Conservation (phyloP, 306 rosid genomes). For the Glycyrrhiza uralensis region DNA sequence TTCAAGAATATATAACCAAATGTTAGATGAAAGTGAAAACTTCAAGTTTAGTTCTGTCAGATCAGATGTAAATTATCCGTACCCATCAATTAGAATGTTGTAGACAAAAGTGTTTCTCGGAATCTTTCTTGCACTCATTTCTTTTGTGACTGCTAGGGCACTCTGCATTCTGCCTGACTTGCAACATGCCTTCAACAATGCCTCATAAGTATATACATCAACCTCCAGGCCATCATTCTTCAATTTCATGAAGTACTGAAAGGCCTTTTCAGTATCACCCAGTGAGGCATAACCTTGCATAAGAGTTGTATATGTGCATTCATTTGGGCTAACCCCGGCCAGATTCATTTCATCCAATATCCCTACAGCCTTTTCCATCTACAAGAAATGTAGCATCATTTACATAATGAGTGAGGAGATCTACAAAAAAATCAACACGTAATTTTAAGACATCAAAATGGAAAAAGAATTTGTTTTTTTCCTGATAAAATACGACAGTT, state of each 20-base stretch:
- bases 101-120: slow-evolving; percentile 88
- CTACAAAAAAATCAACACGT: not conserved
- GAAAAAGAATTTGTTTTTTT: not conserved
- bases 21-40: not conserved
- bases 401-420: not conserved
- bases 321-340: slow-evolving; percentile 76
- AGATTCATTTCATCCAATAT: slow-evolving; percentile 84
- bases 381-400: slow-evolving; percentile 34
- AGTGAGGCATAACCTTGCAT: slow-evolving; percentile 95
- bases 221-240: slow-evolving; percentile 78
- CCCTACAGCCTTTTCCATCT: slow-evolving; percentile 82
- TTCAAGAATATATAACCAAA: not conserved
- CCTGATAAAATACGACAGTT: slow-evolving; percentile 1
- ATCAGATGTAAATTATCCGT: slow-evolving; percentile 29
- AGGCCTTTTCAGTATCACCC: slow-evolving; percentile 94
- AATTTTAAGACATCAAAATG: not conserved
- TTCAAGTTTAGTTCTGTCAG: not conserved
- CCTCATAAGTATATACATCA: slow-evolving; percentile 86
- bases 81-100: slow-evolving; percentile 96
- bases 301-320: slow-evolving; percentile 85
- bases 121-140: slow-evolving; percentile 78
- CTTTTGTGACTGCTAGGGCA: slow-evolving; percentile 89
- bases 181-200: slow-evolving; percentile 95
- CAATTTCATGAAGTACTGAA: slow-evolving; percentile 67
- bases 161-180: slow-evolving; percentile 99